Percentiles rank a stretch among this genome's conserved stretches.
Conservation (phyloP, 768 basidiomycete genomes). For the Kwoniella bestiolae region DNA sequence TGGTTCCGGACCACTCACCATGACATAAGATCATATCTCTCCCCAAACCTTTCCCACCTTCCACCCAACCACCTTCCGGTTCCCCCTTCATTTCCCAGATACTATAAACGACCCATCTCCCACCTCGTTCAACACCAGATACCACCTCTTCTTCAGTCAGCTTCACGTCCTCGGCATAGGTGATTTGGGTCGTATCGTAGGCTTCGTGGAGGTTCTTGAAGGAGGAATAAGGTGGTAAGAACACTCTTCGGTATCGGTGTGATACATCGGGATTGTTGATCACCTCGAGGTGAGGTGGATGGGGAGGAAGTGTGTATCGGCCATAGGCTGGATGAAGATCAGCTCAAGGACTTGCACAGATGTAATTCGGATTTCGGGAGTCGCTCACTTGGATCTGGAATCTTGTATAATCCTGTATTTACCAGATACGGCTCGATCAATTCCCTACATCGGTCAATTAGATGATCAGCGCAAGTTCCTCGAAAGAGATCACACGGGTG, state of each 20-base stretch:
- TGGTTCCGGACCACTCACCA: conserved; percentile 46
- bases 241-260: conserved; percentile 52
- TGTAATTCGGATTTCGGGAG: not conserved
- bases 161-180: conserved; percentile 52
- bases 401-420: conserved; percentile 46
- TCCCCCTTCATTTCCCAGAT: conserved; percentile 50
- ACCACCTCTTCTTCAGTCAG: conserved; percentile 51
- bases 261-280: conserved; percentile 43
- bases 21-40: conserved; percentile 57
- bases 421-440: conserved; percentile 53
- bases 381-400: conserved; percentile 54
- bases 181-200: conserved; percentile 49
- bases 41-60: conserved; percentile 49
- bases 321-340: conserved; percentile 50
- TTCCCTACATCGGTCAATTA: conserved; percentile 40
- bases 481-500: not conserved
- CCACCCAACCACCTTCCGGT: conserved; percentile 47
- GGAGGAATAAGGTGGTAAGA: conserved; percentile 41
- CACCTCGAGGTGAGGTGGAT: conserved; percentile 48
- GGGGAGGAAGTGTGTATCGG: conserved; percentile 52
- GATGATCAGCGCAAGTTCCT: not conserved
- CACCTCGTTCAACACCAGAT: conserved; percentile 33
- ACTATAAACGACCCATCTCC: conserved; percentile 58
- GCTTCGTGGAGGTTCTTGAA: conserved; percentile 34
- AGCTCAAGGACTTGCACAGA: conserved; percentile 1